Base-by-base conservation (phyloP, 139 green algal genomes). In the Edaphochlamys debaryana region DNA sequence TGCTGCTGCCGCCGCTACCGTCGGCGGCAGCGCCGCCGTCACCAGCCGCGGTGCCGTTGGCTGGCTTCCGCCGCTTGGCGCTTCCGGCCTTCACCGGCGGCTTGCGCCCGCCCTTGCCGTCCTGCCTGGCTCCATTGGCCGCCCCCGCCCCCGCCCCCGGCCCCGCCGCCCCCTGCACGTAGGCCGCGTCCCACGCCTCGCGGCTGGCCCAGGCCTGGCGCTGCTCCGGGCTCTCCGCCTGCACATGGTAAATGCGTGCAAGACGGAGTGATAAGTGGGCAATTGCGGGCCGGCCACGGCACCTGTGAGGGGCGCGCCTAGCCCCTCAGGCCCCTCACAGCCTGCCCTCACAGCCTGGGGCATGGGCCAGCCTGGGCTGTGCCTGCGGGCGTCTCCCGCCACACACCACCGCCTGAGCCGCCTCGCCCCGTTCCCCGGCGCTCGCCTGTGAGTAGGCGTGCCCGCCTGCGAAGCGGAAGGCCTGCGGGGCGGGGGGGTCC, bases 151-250 rank as follows among this genome's bases (percentile, higher is more conserved):
- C 58, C 23, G 58, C 58, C 58, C 27, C 58, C 27, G 30, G 4
- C 60, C 38, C 60, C 60, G 30, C 4, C 30, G n/a, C n/a, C 60
- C 9, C n/a, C 60, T 2, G 27, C 30, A 63, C 20, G 76, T 54
- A 73, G 3, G 62, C 63, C 32, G 45, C 76, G 42, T 82, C 76
- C 76, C 76, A 82, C 7, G 66, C 62, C 76, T 82, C 76, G 32
- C 76, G 23, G 63, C 76, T 82, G 76, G 42, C 76, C 76, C 76
- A 82, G 23, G 6, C 62, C 41, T 66, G 32, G 25, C 62, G 62
- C 40, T 82, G 22, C 75, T 63, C 60, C 19, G 75, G 60, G 9
- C n/a, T n/a, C 20, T 72, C 75, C 32, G 34, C 38, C 60, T n/a
- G 36, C n/a, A n/a, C n/a, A n/a, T n/a, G n/a, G n/a, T n/a, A n/a